Evolutionary conservation across 2,329 filamentous ascomycete genomes (phyloP), one percentile per base, ranked within the genome.

Genomic region (Aspergillus fructus): DNA sequence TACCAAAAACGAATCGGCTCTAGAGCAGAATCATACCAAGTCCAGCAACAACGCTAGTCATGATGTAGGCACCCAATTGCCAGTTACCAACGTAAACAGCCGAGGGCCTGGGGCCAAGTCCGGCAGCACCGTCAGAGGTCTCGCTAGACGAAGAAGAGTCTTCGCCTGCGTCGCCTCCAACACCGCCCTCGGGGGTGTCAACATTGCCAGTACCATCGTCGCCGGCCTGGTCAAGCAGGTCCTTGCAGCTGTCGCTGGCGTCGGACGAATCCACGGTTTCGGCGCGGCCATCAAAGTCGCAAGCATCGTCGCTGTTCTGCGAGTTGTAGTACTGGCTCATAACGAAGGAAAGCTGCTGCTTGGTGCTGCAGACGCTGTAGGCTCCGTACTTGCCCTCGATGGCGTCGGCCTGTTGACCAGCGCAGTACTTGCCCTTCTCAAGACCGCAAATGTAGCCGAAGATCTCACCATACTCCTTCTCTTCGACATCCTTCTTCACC

Each of bases 391-490:
- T 59, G 53, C 79, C 79, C 21, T 63, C 69, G 57, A 69, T 75
- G 12, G 66, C 67, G 59, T 81, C 74, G 55, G 66, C 60, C 19
- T 42, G 40, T 59, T 81, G 77, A 54, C 78, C 79, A 19, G 59
- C 66, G 62, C 78, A 77, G 55, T 62, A 56, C 34, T 68, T 68
- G 43, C 62, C 66, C 7, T 65, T 66, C 27, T 64, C 61, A 8
- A 59, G 43, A 57, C 75, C 74, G 64, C 78, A 79, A 55, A 81
- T 71, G 59, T 71, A 72, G 60, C 68, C 81, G 76, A 97, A 97
- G 65, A 94, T 83, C 15, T 82, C 77, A 49, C 83, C 84, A 68
- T 61, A 66, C 11, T 62, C 53, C 15, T 85, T 89, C 56, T 85
- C 77, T 53, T 86, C 80, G 49, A 78, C 72, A 62, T 82, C 78